These are phyloP conservation scores for Carnegiea gigantea DNA, from an alignment of 179 eudicot genomes.

Conservation along the genomic window DNA sequence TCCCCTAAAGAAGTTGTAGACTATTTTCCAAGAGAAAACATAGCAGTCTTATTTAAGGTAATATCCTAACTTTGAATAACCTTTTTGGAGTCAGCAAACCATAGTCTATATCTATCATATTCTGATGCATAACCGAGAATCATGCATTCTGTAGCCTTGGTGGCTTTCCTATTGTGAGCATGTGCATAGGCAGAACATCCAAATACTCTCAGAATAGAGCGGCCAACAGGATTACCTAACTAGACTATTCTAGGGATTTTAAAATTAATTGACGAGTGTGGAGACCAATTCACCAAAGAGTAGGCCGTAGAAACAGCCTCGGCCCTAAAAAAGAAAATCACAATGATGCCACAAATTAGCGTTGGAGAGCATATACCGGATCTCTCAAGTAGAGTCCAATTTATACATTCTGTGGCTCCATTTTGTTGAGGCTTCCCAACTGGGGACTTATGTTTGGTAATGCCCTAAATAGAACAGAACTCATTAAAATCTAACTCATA, in stretches of 20 bases:
- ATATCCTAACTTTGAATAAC: neutral
- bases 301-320: neutral
- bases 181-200: neutral
- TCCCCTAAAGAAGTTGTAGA: too few relatives aligned
- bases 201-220: too few relatives aligned
- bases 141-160: neutral
- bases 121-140: neutral
- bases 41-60: neutral
- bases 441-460: neutral
- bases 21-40: too few relatives aligned
- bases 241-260: too few relatives aligned
- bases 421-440: neutral
- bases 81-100: neutral
- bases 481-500: neutral
- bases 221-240: neutral
- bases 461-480: neutral
- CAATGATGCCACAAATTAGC: neutral
- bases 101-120: neutral
- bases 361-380: neutral
- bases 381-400: neutral
- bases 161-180: neutral
- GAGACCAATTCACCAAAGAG: neutral
- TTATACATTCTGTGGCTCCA: neutral
- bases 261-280: neutral
- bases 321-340: neutral